These are phyloP conservation scores for Russula earlei DNA, from an alignment of 768 basidiomycete genomes.

Conservation along the genomic window DNA sequence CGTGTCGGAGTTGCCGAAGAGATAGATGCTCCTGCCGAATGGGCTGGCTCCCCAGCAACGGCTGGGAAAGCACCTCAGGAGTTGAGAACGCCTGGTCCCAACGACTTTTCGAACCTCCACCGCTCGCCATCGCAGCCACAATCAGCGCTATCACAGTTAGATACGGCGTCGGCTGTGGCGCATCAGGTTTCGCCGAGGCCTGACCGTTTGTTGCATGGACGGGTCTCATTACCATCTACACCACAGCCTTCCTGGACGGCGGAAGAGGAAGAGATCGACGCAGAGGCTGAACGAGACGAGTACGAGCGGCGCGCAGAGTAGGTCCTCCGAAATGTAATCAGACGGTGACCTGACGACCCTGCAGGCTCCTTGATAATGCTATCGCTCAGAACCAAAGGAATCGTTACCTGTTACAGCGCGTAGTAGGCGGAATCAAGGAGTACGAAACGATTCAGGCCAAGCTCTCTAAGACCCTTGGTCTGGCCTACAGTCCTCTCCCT, in stretches of 20 bases:
- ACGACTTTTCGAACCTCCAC: background rate
- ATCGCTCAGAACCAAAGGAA: slow-evolving; percentile 55
- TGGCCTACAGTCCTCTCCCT: slow-evolving; percentile 43
- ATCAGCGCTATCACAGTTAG: background rate
- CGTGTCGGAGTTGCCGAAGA: background rate
- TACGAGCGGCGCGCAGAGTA: slow-evolving; percentile 53
- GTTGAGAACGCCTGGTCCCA: background rate
- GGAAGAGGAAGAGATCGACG: slow-evolving; percentile 34
- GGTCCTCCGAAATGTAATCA: slow-evolving; percentile 21
- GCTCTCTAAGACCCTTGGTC: slow-evolving; percentile 39
- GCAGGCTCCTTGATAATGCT: slow-evolving; percentile 52
- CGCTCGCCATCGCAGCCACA: background rate
- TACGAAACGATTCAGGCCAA: slow-evolving; percentile 52
- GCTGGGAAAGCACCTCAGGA: background rate
- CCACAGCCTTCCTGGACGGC: slow-evolving; percentile 17
- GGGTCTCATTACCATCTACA: slow-evolving; percentile 30
- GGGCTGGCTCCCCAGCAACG: background rate
- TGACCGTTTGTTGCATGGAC: slow-evolving; percentile 18
- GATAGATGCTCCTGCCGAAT: background rate
- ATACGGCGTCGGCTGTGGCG: background rate
- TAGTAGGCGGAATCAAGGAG: slow-evolving; percentile 53
- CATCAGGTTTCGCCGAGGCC: background rate
- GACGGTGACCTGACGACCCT: slow-evolving; percentile 5
- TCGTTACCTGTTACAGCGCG: slow-evolving; percentile 57
- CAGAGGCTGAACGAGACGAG: slow-evolving; percentile 40